These are phyloP conservation scores for Escovopsis sp. DNA, from an alignment of 2,329 filamentous ascomycete species.

Conservation along the genomic window DNA sequence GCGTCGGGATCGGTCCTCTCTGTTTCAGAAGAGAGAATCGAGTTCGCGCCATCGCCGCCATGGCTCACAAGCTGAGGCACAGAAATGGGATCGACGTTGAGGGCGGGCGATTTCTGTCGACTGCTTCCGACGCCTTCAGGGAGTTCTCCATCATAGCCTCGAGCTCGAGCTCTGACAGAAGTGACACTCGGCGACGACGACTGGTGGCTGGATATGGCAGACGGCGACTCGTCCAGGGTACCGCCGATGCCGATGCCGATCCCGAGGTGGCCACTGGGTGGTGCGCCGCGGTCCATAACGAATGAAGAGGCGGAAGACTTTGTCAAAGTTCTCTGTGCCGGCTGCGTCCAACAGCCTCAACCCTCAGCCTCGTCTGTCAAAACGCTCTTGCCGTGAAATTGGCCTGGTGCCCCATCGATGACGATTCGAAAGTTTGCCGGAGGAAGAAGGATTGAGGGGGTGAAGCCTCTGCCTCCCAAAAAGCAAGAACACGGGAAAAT, in stretches of 20 bases:
- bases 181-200: neutral
- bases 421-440: no score
- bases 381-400: neutral
- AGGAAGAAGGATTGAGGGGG: no score
- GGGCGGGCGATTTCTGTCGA: neutral
- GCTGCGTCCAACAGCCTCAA: neutral
- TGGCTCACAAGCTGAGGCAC: neutral
- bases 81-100: neutral
- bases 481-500: neutral
- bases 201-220: neutral
- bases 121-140: neutral
- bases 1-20: neutral
- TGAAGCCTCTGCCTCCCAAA: neutral
- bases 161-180: neutral
- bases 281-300: neutral
- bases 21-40: conserved; percentile 1
- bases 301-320: neutral
- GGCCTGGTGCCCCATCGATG: neutral
- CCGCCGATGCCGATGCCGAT: neutral
- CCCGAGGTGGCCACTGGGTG: neutral
- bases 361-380: neutral
- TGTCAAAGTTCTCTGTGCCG: neutral
- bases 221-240: neutral
- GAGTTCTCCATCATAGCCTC: neutral
- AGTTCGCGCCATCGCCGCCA: neutral